These are phyloP conservation scores for Hymenoscyphus repandus DNA, from an alignment of 2,329 filamentous ascomycete genomes.

Conservation along the genomic window DNA sequence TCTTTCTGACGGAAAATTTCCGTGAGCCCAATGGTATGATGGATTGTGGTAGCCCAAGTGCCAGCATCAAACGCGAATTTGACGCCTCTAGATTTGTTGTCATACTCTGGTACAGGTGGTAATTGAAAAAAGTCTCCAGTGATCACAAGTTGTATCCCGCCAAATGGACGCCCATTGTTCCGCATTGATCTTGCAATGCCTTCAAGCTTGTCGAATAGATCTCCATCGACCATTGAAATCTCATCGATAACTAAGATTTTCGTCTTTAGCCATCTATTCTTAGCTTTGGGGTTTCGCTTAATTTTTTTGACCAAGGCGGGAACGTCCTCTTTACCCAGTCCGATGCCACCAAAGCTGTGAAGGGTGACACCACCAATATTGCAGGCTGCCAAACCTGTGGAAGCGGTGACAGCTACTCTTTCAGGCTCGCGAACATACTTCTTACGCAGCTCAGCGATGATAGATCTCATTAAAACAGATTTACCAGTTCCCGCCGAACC, in stretches of 20 bases:
- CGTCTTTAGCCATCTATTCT: conserved; percentile 80
- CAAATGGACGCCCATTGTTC: conserved; percentile 89
- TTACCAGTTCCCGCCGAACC: conserved; percentile 96
- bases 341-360: conserved; percentile 94
- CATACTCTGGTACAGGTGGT: conserved; percentile 79
- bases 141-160: conserved; percentile 90
- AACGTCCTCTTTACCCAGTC: conserved; percentile 84
- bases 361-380: conserved; percentile 95
- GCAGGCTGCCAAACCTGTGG: conserved; percentile 90
- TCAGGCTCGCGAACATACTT: conserved; percentile 76
- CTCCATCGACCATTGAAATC: conserved; percentile 97
- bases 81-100: conserved; percentile 50
- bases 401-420: conserved; percentile 86
- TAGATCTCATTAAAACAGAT: conserved; percentile 89
- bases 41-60: conserved; percentile 88
- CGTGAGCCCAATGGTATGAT: conserved; percentile 91
- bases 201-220: conserved; percentile 93
- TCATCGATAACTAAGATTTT: conserved; percentile 90
- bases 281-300: conserved; percentile 79
- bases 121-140: conserved; percentile 98
- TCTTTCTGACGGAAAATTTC: conserved; percentile 97
- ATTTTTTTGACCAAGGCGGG: conserved; percentile 84
- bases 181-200: conserved; percentile 78
- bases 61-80: conserved; percentile 92
- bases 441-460: conserved; percentile 73